Evolutionary conservation across 495 filamentous ascomycete genomes (phyloP), one percentile per base, ranked within the genome.

Genomic region (Penicillium egyptiacum): DNA sequence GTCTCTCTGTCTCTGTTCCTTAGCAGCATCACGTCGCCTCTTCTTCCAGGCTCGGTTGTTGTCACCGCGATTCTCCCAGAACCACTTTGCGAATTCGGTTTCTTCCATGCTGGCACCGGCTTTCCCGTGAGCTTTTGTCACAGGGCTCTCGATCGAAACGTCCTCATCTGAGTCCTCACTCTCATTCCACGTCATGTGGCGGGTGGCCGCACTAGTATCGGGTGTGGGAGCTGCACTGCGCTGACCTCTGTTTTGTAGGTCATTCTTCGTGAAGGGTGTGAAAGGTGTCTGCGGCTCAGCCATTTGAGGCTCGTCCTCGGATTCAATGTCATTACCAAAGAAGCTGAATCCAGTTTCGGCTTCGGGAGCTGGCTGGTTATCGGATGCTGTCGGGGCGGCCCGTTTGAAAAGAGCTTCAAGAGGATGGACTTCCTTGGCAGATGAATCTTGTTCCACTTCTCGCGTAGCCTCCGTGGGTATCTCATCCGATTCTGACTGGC

Each of bases 151-250:
- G 44, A 63, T 51, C 65, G 44, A 59, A 31, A 19, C 75, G 6
- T 66, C 70, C 9, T 72, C 74, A 19, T 79, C 76, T 28, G 53
- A 59, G 1, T 72, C 62, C 4, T 73, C 73, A 7, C 52, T 58
- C 62, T 70, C 55, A 7, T 65, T 67, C 73, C 66, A 70, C 16
- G 71, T 68, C 45, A 68, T 63, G 28, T 65, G 70, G 19, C 65
- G 70, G 49, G 39, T 81, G 19, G 86, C 84, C 53, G 88, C 82
- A n/a, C 90, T 89, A 0, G 94, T 98, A 64, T 98, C 94, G 1
- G 94, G 94, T 0, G 94, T 98, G 2, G 94, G 94, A 0, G 94
- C 94, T 11, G 92, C 92, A 62, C 91, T 95, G 42, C 92, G 79
- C 16, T 88, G 60, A 17, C 84, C 84, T 37, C 92, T 82, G 53